Base-by-base conservation (phyloP, 352 stramenopile genomes). In the Phytophthora crassamura region DNA sequence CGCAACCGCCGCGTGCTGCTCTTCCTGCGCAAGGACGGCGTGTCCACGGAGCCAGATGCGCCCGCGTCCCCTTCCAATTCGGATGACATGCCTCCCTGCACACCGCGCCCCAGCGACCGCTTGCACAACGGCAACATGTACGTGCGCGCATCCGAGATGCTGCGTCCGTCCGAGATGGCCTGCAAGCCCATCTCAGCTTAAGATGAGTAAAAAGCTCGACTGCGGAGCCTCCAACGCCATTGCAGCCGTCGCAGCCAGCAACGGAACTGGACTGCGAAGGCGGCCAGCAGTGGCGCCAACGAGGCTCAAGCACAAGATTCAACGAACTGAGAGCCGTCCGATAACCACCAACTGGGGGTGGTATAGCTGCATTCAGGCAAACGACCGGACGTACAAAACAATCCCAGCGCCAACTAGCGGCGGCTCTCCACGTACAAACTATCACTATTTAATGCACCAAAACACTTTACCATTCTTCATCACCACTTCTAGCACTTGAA, bases 21-120 rank as follows among this genome's bases (percentile, higher is more conserved):
- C 15, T 88, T 88, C 46, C 61, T 88, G 34, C 82, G 82, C 61
- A 86, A 83, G 40, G 72, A 86, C 10, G 57, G 63, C 28, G 49
- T 72, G 36, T 38, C 43, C 7, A 33, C 51, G 11, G 58, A 70
- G 18, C 14, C 30, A 3, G 56, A 72, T 3, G 10, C 38, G 4
- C 32, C 61, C 22, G 33, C 12, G 3, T 33, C 36, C 20, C 39
- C 25, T 30, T 30, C 42, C 4, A 43, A 67, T 2, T 15, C 43
- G 11, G 57, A 72, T 5, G 63, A 72, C 4, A 36, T n/a, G 35
- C 25, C 51, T 7, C 32, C 51, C 2, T 72, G 67, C 39, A 68
- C 67, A 2, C 67, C 61, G 4, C 67, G 38, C 18, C 63, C 63
- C 0, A 15, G 39, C 14, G 38, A 63, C 51, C 55, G 50, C 11